Evolutionary conservation across 768 basidiomycete species (phyloP).

Genomic region (Tylopilus sp.): DNA sequence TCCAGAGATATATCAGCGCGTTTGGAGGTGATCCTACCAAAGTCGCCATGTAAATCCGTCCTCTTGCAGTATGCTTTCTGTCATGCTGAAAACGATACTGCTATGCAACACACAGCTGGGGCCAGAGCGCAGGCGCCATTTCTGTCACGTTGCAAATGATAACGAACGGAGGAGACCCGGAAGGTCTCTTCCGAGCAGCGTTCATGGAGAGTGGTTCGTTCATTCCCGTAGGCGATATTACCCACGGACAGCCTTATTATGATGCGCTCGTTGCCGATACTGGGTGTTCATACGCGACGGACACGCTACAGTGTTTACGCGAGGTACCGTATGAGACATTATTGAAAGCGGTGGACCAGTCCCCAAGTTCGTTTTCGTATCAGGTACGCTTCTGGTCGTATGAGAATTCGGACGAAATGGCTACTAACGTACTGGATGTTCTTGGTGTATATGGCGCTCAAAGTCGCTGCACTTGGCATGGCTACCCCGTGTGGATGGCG

Average conservation of each 20-base stretch:
- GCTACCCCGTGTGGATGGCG: constrained; percentile 39
- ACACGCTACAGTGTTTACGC: constrained; percentile 36
- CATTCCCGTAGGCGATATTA: constrained; percentile 20
- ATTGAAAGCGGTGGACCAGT: constrained; percentile 31
- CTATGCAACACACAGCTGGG: no score
- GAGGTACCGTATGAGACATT: constrained; percentile 29
- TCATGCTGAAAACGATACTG: no score
- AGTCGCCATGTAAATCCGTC: no score
- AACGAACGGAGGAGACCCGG: constrained; percentile 20
- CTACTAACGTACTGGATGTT: no score
- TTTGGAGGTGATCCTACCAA: no score
- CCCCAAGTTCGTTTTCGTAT: constrained; percentile 22
- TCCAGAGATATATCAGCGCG: no score
- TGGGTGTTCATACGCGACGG: constrained; percentile 24
- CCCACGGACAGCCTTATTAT: constrained; percentile 24
- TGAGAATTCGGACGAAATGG: no score
- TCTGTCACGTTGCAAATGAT: constrained; percentile 29
- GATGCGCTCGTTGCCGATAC: constrained; percentile 30
- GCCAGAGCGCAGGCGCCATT: constrained; percentile 39
- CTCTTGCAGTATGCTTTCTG: no score
- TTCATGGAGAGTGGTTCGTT: constrained; percentile 43
- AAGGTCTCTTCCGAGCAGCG: constrained; percentile 8
- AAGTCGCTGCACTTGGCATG: constrained; percentile 26
- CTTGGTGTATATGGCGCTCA: not conserved
- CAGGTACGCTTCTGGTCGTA: not conserved